These are phyloP conservation scores for Nicotiana otophora DNA, from an alignment of 257 asterid species.

Conservation along the genomic window DNA sequence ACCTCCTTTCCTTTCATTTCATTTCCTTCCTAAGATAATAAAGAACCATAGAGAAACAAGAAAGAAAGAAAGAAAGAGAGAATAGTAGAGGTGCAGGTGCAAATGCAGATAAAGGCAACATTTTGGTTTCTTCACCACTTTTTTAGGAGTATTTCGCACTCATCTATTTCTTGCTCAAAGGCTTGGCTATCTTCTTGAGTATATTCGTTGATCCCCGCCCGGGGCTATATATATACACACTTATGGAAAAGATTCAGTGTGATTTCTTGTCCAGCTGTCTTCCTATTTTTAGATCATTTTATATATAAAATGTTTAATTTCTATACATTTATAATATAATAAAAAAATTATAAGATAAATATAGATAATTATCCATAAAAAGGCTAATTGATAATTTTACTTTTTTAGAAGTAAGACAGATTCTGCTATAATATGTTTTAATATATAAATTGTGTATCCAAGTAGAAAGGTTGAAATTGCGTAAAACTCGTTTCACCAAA, in stretches of 20 bases:
- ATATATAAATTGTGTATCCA: too few relatives aligned
- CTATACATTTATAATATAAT: neutral
- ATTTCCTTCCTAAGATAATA: neutral
- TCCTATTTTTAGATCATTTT: neutral
- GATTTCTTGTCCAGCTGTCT: conserved; percentile 1
- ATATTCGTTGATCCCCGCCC: neutral
- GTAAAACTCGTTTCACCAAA: too few relatives aligned
- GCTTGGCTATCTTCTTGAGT: neutral
- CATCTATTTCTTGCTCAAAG: neutral
- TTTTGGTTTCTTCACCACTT: conserved; percentile 16
- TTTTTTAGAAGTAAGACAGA: too few relatives aligned
- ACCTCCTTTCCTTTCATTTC: conserved; percentile 17
- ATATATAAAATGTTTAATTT: neutral
- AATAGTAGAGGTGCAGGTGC: conserved; percentile 44
- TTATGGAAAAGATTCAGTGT: neutral
- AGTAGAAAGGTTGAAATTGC: too few relatives aligned
- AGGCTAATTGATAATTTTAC: too few relatives aligned
- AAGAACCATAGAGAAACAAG: neutral
- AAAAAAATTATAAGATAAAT: neutral
- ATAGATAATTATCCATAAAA: neutral
- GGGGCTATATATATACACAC: neutral
- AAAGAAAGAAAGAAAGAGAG: neutral
- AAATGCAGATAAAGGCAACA: conserved; percentile 43
- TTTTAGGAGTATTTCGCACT: neutral
- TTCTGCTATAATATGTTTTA: too few relatives aligned